phyloP scores from a whole-genome alignment of 164 flowering plant genomes.

The grape (Vitis vinifera) region DNA sequence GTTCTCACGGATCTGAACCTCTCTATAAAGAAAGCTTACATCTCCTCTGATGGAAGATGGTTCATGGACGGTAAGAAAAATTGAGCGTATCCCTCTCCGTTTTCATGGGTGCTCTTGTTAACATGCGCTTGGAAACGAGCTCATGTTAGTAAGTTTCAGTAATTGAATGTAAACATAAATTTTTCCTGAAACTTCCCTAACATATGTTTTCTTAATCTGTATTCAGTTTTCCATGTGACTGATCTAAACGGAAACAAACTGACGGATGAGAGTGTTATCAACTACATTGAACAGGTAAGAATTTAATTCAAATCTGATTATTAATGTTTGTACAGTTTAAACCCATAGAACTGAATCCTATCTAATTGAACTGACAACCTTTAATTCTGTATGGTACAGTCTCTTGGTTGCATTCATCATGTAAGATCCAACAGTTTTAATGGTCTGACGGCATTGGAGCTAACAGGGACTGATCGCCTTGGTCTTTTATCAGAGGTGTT shows the following conservation, averaged over 20 bases:
- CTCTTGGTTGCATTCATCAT: slow-evolving; percentile 53
- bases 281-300: slow-evolving; percentile 76
- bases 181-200: background rate
- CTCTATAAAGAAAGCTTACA: slow-evolving; percentile 60
- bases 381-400: slow-evolving; percentile 39
- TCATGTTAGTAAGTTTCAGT: background rate
- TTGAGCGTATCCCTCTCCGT: background rate
- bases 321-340: background rate
- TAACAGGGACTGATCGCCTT: slow-evolving; percentile 76
- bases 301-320: background rate
- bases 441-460: slow-evolving; percentile 76
- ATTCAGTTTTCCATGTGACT: slow-evolving; percentile 90
- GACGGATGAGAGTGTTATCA: slow-evolving; percentile 74
- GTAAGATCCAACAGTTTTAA: slow-evolving; percentile 27
- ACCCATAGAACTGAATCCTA: background rate
- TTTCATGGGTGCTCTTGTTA: background rate
- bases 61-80: slow-evolving; percentile 61
- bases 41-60: slow-evolving; percentile 68
- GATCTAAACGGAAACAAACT: slow-evolving; percentile 78
- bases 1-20: slow-evolving; percentile 67
- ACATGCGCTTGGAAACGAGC: background rate
- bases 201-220: background rate
- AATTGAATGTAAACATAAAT: too few relatives aligned
- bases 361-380: background rate
- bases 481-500: slow-evolving; percentile 81